Evolutionary conservation across 179 eudicot genomes (phyloP).

Genomic region (Beta macrorhiza): DNA sequence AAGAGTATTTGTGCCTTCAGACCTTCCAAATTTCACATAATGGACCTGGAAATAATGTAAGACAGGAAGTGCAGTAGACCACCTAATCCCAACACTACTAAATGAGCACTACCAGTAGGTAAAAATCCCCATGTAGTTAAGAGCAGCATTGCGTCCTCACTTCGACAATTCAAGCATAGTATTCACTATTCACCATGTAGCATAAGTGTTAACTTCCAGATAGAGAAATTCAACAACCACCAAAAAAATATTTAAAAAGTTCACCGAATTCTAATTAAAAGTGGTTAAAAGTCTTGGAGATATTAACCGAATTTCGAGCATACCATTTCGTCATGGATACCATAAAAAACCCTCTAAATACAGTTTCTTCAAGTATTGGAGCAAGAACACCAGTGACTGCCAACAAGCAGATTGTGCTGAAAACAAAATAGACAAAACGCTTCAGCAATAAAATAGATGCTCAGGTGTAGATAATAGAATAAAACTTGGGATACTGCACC

Average conservation of each 20-base stretch:
- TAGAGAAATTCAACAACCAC: background rate
- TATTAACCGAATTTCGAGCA: background rate
- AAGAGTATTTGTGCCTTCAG: background rate
- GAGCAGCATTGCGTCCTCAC: background rate
- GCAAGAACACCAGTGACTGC: conserved; percentile 91
- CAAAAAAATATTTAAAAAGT: too few species aligned
- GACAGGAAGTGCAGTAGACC: background rate
- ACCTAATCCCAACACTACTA: background rate
- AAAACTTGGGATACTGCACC: too few species aligned
- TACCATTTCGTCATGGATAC: conserved; percentile 89
- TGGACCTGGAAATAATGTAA: background rate
- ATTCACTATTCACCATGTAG: background rate
- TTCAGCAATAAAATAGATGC: background rate
- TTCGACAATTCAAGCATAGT: background rate
- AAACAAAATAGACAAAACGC: background rate
- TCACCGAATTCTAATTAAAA: background rate
- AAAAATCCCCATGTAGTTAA: background rate
- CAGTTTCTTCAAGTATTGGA: conserved; percentile 91
- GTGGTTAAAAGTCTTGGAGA: background rate
- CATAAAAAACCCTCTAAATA: conserved; percentile 93
- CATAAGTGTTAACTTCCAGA: background rate
- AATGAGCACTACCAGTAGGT: background rate
- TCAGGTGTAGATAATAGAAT: background rate
- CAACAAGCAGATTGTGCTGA: conserved; percentile 80
- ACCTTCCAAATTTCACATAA: background rate